A percentile compares a stretch with the other conserved stretches of the same genome.
Conservation (phyloP, 305 asterid genomes). For the Lippia alba region DNA sequence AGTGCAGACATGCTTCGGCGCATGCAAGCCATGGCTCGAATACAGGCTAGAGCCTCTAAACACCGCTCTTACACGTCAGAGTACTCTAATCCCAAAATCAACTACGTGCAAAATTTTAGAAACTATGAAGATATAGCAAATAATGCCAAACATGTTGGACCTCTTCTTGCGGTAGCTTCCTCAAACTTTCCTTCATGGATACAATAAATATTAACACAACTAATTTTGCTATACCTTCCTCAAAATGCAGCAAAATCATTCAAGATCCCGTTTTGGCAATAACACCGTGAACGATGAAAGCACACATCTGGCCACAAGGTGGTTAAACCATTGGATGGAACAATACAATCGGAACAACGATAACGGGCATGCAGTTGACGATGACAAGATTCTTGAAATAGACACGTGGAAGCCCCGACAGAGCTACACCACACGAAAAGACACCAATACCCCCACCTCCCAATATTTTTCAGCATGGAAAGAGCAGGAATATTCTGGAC, state of each 20-base stretch:
- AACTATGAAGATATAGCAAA: slow-evolving; percentile 44
- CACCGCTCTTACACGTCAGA: slow-evolving; percentile 54
- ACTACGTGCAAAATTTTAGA: slow-evolving; percentile 39
- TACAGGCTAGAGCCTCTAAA: slow-evolving; percentile 91
- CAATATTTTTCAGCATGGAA: slow-evolving; percentile 56
- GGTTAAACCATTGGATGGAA: slow-evolving; percentile 92
- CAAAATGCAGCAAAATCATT: slow-evolving; percentile 58
- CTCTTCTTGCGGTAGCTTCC: slow-evolving; percentile 59
- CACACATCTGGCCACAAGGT: slow-evolving; percentile 50
- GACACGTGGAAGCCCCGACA: slow-evolving; percentile 81
- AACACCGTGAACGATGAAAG: slow-evolving; percentile 40
- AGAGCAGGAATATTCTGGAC: slow-evolving; percentile 46
- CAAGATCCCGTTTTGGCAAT: slow-evolving; percentile 48
- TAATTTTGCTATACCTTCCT: not conserved
- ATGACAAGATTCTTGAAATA: slow-evolving; percentile 85
- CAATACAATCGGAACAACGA: slow-evolving; percentile 51
- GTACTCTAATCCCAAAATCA: slow-evolving; percentile 39
- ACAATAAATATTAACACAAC: no score
- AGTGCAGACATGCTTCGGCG: slow-evolving; percentile 91
- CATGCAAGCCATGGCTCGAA: slow-evolving; percentile 95
- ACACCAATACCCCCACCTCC: slow-evolving; percentile 42
- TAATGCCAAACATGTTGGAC: slow-evolving; percentile 46
- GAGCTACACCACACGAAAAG: slow-evolving; percentile 39
- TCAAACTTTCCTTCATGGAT: slow-evolving; percentile 18
- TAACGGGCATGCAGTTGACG: slow-evolving; percentile 45